Base-by-base conservation (phyloP, 2,329 filamentous ascomycete species). In the Escovopsis sp. region DNA sequence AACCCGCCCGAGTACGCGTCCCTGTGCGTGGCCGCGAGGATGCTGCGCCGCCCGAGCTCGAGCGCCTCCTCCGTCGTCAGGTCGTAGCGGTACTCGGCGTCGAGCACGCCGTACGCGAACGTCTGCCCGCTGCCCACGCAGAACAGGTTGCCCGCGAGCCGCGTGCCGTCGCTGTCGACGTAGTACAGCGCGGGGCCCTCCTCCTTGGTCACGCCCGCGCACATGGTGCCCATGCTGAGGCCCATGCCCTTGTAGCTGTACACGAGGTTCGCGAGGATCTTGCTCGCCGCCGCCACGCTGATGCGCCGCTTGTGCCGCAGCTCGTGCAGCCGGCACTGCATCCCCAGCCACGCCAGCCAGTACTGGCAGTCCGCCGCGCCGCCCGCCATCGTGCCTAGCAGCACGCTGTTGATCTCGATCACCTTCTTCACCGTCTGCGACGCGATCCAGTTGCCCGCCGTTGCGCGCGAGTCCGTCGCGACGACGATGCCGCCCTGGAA, bases 361-460 rank as follows among this genome's bases (percentile, higher is more conserved):
- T 95, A 96, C 78, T 96, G 91, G 67, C 91, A 98, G 68, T 98
- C 91, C 64, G 91, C 91, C 58, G 91, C 91, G 67, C 91, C 91
- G 64, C 91, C 91, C 48, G 91, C 91, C 89, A 98, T 94, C 53
- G 91, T 98, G 50, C 91, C 91, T 57, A 98, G 68, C 65, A 98
- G 74, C 64, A 81, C 83, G 65, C 74, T 85, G 71, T 94, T 94
- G 72, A 94, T 94, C 74, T 94, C 87, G 59, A 98, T 96, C 53
- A 98, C 91, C 75, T 98, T 98, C 79, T 98, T 98, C 59, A 98
- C 91, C 41, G 91, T 98, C 74, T 98, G 91, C 67, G 85, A 94
- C 51, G 91, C 91, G 66, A 98, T 98, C 91, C 91, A 98, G 76
- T 91, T 93, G 57, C 91, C 91, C 27, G 91, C 89, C 38, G 91